Percentiles rank a stretch among this genome's conserved stretches.
Conservation (phyloP, 345 rosid genomes). For the Erucastrum elatum region DNA sequence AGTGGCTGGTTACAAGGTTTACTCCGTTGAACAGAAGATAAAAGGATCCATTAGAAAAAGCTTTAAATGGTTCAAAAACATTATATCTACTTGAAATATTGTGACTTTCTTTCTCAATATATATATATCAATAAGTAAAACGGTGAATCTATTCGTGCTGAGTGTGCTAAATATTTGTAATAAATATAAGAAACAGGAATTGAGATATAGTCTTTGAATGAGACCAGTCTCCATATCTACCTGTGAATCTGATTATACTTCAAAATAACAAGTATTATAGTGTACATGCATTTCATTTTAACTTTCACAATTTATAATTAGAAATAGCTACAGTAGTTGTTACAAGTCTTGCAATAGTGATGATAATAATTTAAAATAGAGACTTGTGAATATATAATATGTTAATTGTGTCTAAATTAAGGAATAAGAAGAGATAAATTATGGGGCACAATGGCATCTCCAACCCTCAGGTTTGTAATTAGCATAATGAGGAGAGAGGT, state of each 20-base stretch:
- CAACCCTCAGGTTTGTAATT: conserved; percentile 84
- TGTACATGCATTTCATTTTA: not conserved
- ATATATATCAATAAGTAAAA: not conserved
- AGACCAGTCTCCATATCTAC: not conserved
- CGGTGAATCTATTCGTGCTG: not conserved
- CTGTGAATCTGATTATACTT: conserved; percentile 18
- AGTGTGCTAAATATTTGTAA: conserved; percentile 6
- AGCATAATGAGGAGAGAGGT: conserved; percentile 50
- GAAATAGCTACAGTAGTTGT: not conserved
- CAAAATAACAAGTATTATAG: not conserved
- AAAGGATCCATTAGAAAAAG: conserved; percentile 85
- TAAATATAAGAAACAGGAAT: not conserved
- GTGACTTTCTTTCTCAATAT: not conserved
- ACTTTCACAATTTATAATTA: not conserved
- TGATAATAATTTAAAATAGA: not conserved
- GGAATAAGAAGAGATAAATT: not conserved
- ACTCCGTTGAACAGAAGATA: conserved; percentile 84
- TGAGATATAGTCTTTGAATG: conserved; percentile 7
- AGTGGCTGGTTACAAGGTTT: conserved; percentile 83
- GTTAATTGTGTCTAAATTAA: conserved; percentile 6
- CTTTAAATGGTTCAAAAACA: conserved; percentile 81
- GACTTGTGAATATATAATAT: not conserved
- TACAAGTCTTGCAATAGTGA: not conserved
- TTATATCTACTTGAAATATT: conserved; percentile 28
- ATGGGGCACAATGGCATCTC: conserved; percentile 57